Conservation (phyloP, 2,329 filamentous ascomycete species). For the Penicillium glabrum region DNA sequence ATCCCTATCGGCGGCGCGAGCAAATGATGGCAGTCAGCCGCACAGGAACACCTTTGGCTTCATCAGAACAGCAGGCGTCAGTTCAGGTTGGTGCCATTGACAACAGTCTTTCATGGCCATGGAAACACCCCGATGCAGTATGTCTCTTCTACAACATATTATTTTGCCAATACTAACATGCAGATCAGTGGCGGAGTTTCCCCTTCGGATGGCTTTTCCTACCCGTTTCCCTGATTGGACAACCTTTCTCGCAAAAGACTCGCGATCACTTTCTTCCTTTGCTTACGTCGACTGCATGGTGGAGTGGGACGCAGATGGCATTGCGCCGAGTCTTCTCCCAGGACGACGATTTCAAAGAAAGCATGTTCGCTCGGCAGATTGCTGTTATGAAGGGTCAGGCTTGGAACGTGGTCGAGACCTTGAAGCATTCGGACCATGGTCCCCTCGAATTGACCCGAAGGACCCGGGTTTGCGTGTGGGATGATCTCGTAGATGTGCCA, state of each 20-base stretch:
- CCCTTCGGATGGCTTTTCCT: conserved; percentile 98
- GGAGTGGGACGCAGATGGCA: conserved; percentile 88
- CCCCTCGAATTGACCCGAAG: conserved; percentile 89
- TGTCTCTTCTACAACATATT: conserved; percentile 26
- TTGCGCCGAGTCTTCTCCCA: conserved; percentile 85
- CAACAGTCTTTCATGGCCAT: conserved; percentile 97
- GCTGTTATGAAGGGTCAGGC: conserved; percentile 99
- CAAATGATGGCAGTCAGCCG: conserved; percentile 75
- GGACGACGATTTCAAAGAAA: conserved; percentile 94
- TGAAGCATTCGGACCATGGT: conserved; percentile 89
- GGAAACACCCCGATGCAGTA: conserved; percentile 94
- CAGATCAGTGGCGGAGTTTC: conserved; percentile 70
- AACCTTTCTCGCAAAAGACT: conserved; percentile 92
- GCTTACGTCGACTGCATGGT: conserved; percentile 93
- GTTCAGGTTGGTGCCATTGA: conserved; percentile 91
- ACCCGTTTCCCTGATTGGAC: conserved; percentile 91
- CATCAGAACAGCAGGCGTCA: conserved; percentile 51
- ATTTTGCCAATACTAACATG: conserved; percentile 33
- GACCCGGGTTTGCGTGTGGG: conserved; percentile 94
- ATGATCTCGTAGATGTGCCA: conserved; percentile 93
- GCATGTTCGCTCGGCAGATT: conserved; percentile 98
- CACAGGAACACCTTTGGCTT: conserved; percentile 53
- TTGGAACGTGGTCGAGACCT: conserved; percentile 97
- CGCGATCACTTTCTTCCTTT: conserved; percentile 94
- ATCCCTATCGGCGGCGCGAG: conserved; percentile 73